These are phyloP conservation scores for Phytophthora cactorum DNA, from an alignment of 352 stramenopile genomes.

Conservation along the genomic window DNA sequence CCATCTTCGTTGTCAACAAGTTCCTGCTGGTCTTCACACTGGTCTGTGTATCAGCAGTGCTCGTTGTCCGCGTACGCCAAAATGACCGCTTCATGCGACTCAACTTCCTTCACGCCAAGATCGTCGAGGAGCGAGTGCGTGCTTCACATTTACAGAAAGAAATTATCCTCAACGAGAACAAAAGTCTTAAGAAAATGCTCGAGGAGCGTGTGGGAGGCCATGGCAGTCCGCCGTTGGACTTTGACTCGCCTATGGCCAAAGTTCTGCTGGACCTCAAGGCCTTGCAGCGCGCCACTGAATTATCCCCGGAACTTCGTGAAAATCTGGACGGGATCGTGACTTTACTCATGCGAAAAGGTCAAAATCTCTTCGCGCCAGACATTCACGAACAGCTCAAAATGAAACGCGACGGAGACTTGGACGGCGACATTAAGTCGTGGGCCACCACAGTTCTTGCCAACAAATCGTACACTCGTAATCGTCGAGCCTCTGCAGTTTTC, in stretches of 20 bases:
- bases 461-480: constrained; percentile 81
- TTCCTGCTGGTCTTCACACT: constrained; percentile 76
- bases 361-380: constrained; percentile 82
- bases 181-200: constrained; percentile 84
- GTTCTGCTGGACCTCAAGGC: constrained; percentile 81
- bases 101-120: constrained; percentile 80
- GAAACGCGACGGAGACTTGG: constrained; percentile 69
- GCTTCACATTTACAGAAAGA: constrained; percentile 77
- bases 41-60: constrained; percentile 53
- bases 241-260: constrained; percentile 84
- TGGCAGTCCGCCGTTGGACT: constrained; percentile 53
- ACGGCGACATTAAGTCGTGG: constrained; percentile 84
- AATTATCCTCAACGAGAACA: constrained; percentile 88
- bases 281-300: constrained; percentile 60
- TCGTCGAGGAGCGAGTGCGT: constrained; percentile 69
- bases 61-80: constrained; percentile 73
- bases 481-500: constrained; percentile 55
- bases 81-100: constrained; percentile 76
- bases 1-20: constrained; percentile 75
- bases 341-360: constrained; percentile 78
- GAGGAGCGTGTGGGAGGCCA: constrained; percentile 56
- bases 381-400: constrained; percentile 85
- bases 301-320: constrained; percentile 69
- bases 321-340: constrained; percentile 80
- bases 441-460: constrained; percentile 75